Evolutionary conservation across 1,284 basidiomycete species (phyloP), one percentile per base, ranked within the genome.

Genomic region (Ustilago lituana): DNA sequence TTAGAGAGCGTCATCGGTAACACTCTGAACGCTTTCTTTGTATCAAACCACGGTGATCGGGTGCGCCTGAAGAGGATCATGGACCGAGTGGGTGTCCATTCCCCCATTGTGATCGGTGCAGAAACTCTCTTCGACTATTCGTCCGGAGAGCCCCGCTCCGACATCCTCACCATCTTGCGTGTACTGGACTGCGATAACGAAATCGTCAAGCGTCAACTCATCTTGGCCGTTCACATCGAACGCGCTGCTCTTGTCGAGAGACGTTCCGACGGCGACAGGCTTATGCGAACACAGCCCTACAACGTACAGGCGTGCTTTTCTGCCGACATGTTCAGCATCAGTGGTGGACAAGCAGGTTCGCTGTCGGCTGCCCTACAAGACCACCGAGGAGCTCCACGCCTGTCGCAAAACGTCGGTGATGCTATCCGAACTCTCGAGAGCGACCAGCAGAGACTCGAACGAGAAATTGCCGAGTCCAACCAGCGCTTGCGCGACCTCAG

Each of bases 181-280:
- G 90, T 90, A n/a, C 85, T 97, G 5, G 88, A 91, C 91, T 86
- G 95, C 70, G 86, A 87, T 14, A 85, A 95, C 71, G 86, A 87
- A 39, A 89, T 88, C 55, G 90, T 94, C 3, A 84, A 89, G 24
- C 91, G 93, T 44, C 86, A 94, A 47, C 83, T 98, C 33, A 89
- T 98, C 83, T 92, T 93, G 81, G 84, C 86, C 35, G 83, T 83
- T 19, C 83, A 83, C 37, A 91, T 97, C 52, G 95, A 98, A 82
- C 85, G 86, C 15, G 87, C 86, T 2, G 83, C 92, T 4, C 85
- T 98, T 11, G 88, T 90, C 14, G 51, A 55, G 20, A 38, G 44
- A 32, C 78, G 80, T 58, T 57, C 40, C 12, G 65, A 76, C 7
- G 80, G 77, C 24, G 77, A 80, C 48, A 50, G 20, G 37, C 66